Base-by-base conservation (phyloP, 2,329 filamentous ascomycete species). In the Aspergillus spinulosporus region DNA sequence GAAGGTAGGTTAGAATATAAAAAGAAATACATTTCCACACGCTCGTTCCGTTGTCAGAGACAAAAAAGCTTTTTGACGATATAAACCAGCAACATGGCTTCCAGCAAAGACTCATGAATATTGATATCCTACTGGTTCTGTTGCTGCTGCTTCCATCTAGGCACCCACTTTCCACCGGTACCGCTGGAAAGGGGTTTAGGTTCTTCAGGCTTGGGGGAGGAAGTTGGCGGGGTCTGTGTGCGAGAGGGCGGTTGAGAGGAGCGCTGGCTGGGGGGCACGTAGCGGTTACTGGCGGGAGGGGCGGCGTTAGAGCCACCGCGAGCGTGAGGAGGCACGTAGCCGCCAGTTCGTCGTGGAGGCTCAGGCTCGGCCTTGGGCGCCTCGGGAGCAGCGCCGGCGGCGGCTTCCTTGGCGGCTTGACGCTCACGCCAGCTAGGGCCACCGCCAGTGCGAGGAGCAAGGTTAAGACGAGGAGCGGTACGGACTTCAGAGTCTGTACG, bases 401-500 rank as follows among this genome's bases (percentile, higher is more conserved):
- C 12, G 40, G 69, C 63, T 54, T 74, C 72, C 73, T 79, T 84
- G 50, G 79, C 78, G 31, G 81, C 80, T 67, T 82, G 73, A 49
- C 83, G 78, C 14, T 87, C 85, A 74, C 84, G 82, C 85, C 85
- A 88, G 66, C 77, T 79, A 46, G 66, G 58, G 43, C 67, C 72
- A 58, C 71, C 63, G 53, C 77, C 69, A 64, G 82, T 79, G 61
- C 72, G 75, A 60, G 80, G 77, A 51, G 77, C 74, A 57, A 87
- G 75, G 55, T 79, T 76, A 62, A 87, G 75, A 60, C 82, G 81
- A 34, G 84, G 84, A 57, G 83, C 79, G 54, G 63, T 70, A 45
- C 74, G 70, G 6, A 11, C 6, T 60, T 84, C 79, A 54, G 82
- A 79, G 34, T 83, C 80, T 52, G 77, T 72, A 59, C 76, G 71